These are phyloP conservation scores for Gyromitra esculenta DNA, from an alignment of 2,329 filamentous ascomycete genomes.

Conservation along the genomic window DNA sequence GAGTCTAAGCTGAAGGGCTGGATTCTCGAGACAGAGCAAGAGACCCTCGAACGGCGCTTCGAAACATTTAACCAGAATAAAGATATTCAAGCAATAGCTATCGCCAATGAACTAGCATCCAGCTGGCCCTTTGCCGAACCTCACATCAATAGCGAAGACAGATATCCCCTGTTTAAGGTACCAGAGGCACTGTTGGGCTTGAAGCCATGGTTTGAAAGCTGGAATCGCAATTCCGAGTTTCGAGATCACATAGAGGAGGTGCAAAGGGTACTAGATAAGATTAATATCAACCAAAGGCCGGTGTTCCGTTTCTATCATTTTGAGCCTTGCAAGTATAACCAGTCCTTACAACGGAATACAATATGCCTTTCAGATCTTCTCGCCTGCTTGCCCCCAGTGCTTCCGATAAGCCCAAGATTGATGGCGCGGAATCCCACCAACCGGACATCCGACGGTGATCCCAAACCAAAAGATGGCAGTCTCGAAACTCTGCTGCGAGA, in stretches of 20 bases:
- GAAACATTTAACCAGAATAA: conserved; percentile 12
- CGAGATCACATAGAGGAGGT: conserved; percentile 21
- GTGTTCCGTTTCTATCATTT: conserved; percentile 13
- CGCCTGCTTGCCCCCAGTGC: conserved; percentile 2
- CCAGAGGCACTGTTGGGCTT: background rate
- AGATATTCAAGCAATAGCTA: background rate
- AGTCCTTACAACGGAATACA: background rate
- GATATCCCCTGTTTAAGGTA: conserved; percentile 20
- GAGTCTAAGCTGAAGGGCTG: conserved; percentile 23
- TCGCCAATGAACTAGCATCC: conserved; percentile 1
- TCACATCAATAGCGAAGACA: background rate
- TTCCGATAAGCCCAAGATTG: background rate
- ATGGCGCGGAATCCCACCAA: background rate
- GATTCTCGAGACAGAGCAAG: conserved; percentile 27
- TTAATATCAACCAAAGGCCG: background rate
- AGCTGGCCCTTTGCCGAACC: conserved; percentile 21
- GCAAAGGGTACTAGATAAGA: conserved; percentile 1
- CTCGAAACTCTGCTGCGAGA: conserved; percentile 20
- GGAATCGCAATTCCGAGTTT: conserved; percentile 38
- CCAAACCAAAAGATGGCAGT: background rate
- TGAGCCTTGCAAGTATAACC: conserved; percentile 22
- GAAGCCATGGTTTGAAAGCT: conserved; percentile 33
- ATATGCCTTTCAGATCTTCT: conserved; percentile 39
- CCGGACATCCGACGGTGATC: background rate
- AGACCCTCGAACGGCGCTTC: conserved; percentile 17